Conservation (phyloP, 2,329 filamentous ascomycete species). For the Aspergillus caelatus region DNA sequence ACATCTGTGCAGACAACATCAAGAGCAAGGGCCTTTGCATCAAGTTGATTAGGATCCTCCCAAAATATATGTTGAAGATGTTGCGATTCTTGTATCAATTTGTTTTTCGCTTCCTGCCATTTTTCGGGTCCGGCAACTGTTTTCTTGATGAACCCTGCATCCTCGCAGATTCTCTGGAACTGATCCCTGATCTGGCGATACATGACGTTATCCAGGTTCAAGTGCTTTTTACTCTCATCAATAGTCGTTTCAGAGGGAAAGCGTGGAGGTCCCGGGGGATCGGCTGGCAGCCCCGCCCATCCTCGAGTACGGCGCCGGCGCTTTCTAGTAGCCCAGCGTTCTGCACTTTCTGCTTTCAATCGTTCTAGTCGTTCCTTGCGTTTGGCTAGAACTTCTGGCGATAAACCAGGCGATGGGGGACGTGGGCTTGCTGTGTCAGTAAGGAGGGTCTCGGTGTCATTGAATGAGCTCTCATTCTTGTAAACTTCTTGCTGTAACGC, state of each 20-base stretch:
- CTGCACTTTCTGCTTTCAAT: slow-evolving; percentile 62
- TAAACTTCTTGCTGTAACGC: slow-evolving; percentile 45
- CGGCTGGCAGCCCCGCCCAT: slow-evolving; percentile 69
- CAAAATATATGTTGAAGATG: slow-evolving; percentile 67
- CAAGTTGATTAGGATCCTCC: slow-evolving; percentile 59
- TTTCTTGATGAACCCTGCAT: slow-evolving; percentile 72
- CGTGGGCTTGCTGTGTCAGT: slow-evolving; percentile 23
- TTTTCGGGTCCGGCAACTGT: slow-evolving; percentile 70
- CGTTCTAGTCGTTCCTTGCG: slow-evolving; percentile 57
- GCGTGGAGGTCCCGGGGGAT: slow-evolving; percentile 68
- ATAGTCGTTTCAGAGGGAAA: slow-evolving; percentile 84
- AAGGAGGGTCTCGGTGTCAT: slow-evolving; percentile 30
- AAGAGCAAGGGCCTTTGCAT: slow-evolving; percentile 68
- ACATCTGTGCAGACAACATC: slow-evolving; percentile 82
- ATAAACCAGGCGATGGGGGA: slow-evolving; percentile 37
- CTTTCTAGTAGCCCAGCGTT: slow-evolving; percentile 66
- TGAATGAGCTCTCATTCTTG: slow-evolving; percentile 32
- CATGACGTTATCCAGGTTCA: slow-evolving; percentile 63
- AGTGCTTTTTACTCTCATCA: slow-evolving; percentile 72
- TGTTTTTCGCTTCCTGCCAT: slow-evolving; percentile 72
- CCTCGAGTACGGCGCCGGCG: slow-evolving; percentile 68
- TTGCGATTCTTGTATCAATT: slow-evolving; percentile 64
- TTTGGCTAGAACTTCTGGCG: slow-evolving; percentile 55
- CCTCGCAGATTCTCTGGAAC: slow-evolving; percentile 71
- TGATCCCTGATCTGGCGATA: slow-evolving; percentile 68